Conservation (phyloP, 306 rosid species). For the Ceratonia siliqua region DNA sequence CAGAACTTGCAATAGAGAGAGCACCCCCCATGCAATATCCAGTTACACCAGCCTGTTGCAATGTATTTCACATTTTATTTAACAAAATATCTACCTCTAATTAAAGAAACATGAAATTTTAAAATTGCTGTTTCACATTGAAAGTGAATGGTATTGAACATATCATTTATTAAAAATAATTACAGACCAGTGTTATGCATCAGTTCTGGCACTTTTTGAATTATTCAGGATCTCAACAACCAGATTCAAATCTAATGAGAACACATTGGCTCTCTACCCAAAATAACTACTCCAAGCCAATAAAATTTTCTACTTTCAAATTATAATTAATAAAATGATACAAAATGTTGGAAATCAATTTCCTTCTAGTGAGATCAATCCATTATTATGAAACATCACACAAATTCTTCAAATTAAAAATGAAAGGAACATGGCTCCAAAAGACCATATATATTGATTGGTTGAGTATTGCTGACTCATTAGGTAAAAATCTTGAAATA, state of each 20-base stretch:
- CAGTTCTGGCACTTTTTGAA: background rate
- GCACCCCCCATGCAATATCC: constrained; percentile 99
- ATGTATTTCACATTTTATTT: constrained; percentile 23
- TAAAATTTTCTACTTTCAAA: too few species aligned
- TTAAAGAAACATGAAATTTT: constrained; percentile 3
- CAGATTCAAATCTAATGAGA: background rate
- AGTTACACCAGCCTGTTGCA: constrained; percentile 81
- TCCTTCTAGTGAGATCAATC: background rate
- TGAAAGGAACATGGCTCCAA: background rate
- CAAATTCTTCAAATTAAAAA: background rate
- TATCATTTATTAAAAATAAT: background rate
- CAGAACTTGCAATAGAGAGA: constrained; percentile 95
- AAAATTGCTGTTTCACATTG: background rate
- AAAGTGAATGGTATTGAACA: background rate
- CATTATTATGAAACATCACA: background rate
- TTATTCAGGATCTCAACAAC: background rate
- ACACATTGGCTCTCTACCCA: background rate
- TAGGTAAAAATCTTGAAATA: background rate
- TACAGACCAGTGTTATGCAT: background rate
- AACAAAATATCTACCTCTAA: background rate
- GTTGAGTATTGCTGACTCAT: background rate
- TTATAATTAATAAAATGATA: too few species aligned
- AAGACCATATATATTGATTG: background rate
- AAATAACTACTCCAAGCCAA: background rate
- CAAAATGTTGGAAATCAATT: too few species aligned